These are phyloP conservation scores for Triangularia setosa DNA, from an alignment of 2,329 filamentous ascomycete genomes.

Conservation along the genomic window DNA sequence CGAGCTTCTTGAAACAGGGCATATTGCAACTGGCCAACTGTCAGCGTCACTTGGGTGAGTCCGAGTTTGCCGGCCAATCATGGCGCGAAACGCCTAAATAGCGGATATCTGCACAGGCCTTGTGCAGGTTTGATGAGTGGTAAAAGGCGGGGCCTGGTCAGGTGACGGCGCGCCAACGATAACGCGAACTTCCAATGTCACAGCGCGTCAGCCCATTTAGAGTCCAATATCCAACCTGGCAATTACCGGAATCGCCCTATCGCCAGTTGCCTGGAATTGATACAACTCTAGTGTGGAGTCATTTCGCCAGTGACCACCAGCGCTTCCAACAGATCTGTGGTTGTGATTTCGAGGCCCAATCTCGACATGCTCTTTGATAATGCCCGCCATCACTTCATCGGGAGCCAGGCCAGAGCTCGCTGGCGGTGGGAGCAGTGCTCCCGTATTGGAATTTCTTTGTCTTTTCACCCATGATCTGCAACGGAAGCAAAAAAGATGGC, in stretches of 20 bases:
- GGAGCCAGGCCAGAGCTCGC: constrained; percentile 11
- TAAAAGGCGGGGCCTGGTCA: background rate
- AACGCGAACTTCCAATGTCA: background rate
- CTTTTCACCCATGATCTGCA: constrained; percentile 82
- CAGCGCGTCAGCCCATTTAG: background rate
- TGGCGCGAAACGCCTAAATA: background rate
- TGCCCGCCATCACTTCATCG: constrained; percentile 22
- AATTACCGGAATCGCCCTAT: background rate
- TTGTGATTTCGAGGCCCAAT: background rate
- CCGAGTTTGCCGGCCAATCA: background rate
- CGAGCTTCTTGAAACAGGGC: constrained; percentile 1
- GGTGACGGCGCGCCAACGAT: background rate
- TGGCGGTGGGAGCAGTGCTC: constrained; percentile 58
- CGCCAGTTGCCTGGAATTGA: too few relatives aligned
- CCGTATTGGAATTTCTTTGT: constrained; percentile 77
- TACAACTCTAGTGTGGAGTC: background rate
- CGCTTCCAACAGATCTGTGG: background rate
- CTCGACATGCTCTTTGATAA: constrained; percentile 12
- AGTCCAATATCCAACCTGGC: background rate
- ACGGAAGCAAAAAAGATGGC: constrained; percentile 88
- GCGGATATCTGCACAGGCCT: background rate
- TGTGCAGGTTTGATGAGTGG: background rate
- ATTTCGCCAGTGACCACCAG: background rate
- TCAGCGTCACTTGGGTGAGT: background rate
- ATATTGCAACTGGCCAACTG: background rate